Evolutionary conservation across 768 basidiomycete genomes (phyloP).

Genomic region (Leccinellum rugosiceps): DNA sequence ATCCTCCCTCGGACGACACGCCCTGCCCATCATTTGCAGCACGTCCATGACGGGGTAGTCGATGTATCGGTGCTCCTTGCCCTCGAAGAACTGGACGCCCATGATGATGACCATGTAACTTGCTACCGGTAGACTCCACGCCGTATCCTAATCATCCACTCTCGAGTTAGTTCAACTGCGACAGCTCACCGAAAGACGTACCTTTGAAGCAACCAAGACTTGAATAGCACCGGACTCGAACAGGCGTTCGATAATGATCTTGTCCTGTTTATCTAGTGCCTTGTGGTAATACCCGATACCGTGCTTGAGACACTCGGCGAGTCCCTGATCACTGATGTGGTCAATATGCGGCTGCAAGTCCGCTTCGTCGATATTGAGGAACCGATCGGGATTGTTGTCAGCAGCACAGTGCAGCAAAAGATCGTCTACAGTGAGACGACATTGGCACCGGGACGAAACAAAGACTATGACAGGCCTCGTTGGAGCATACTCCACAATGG

Average conservation of each 20-base stretch:
- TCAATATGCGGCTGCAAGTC: conserved; percentile 89
- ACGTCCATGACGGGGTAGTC: conserved; percentile 99
- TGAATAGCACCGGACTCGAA: conserved; percentile 96
- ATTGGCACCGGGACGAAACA: conserved; percentile 91
- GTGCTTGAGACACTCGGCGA: conserved; percentile 79
- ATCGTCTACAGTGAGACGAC: conserved; percentile 90
- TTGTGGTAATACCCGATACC: conserved; percentile 97
- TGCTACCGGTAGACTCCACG: conserved; percentile 92
- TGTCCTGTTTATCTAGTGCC: conserved; percentile 88
- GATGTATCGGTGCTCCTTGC: conserved; percentile 95
- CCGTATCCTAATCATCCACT: conserved; percentile 64
- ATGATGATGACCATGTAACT: conserved; percentile 99
- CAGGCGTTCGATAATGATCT: conserved; percentile 86
- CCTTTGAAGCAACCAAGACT: conserved; percentile 91
- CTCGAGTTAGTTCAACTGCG: neutral
- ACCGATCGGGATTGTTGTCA: conserved; percentile 79
- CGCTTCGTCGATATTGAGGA: conserved; percentile 82
- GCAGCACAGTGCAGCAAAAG: conserved; percentile 84
- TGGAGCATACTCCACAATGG: conserved; percentile 83
- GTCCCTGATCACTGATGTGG: conserved; percentile 69
- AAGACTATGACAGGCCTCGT: conserved; percentile 89
- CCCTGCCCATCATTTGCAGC: conserved; percentile 99
- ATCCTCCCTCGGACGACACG: conserved; percentile 87
- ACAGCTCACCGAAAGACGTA: conserved; percentile 23
- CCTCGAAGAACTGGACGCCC: conserved; percentile 97